These are phyloP conservation scores for Cercospora nicotianae DNA, from an alignment of 2,329 filamentous ascomycete genomes.

Conservation along the genomic window DNA sequence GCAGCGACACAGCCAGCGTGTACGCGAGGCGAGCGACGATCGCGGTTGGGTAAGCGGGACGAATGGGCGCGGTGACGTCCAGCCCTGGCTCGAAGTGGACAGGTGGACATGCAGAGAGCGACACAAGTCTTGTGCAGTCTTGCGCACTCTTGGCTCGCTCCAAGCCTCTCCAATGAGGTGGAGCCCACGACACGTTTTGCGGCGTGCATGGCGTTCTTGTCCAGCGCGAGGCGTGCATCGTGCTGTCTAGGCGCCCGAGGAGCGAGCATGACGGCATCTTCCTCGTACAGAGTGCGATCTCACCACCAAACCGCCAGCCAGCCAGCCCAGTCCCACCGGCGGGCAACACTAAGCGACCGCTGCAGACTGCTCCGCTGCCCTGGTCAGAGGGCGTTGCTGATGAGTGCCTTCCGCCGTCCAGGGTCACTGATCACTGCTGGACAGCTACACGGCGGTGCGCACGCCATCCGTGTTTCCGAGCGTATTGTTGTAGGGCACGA, in stretches of 20 bases:
- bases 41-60: constrained; percentile 19
- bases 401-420: neutral
- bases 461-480: constrained; percentile 8
- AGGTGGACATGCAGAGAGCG: constrained; percentile 1
- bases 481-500: neutral
- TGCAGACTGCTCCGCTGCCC: neutral
- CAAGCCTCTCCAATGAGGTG: constrained; percentile 16
- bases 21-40: constrained; percentile 11
- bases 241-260: constrained; percentile 13
- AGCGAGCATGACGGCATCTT: constrained; percentile 12
- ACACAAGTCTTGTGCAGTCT: constrained; percentile 26
- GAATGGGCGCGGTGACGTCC: constrained; percentile 3
- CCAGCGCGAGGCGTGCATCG: neutral
- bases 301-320: neutral
- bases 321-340: neutral
- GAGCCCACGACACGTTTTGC: constrained; percentile 22
- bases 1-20: neutral
- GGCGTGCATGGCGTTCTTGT: constrained; percentile 8
- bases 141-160: constrained; percentile 23
- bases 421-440: neutral
- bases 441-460: neutral
- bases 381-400: neutral
- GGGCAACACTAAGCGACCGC: constrained; percentile 10
- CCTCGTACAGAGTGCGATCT: constrained; percentile 14
- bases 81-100: constrained; percentile 18